Conservation (phyloP, 2,329 filamentous ascomycete genomes). For the Chrysoporthe puriensis region DNA sequence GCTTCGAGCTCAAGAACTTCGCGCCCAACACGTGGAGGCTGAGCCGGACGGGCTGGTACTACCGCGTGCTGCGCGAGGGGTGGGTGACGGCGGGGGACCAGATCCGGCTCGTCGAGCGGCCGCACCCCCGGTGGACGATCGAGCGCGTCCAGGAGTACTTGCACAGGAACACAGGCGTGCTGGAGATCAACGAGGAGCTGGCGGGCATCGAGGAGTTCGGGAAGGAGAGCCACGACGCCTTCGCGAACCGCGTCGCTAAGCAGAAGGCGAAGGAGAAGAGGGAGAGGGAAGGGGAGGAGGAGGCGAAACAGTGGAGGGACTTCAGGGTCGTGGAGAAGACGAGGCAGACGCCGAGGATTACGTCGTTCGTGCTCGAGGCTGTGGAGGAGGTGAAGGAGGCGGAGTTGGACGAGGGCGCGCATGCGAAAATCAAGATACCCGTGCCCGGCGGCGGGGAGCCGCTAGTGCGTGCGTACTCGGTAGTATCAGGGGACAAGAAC, state of each 20-base stretch:
- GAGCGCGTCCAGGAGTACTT: slow-evolving; percentile 66
- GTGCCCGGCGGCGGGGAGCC: slow-evolving; percentile 46
- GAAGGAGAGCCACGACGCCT: slow-evolving; percentile 51
- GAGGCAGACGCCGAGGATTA: slow-evolving; percentile 53
- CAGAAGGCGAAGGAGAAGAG: slow-evolving; percentile 35
- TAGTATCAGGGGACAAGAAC: slow-evolving; percentile 54
- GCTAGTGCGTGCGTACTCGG: slow-evolving; percentile 62
- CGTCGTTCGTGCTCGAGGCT: slow-evolving; percentile 57
- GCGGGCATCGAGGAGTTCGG: slow-evolving; percentile 55
- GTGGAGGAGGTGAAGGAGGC: slow-evolving; percentile 40
- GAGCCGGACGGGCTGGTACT: slow-evolving; percentile 68
- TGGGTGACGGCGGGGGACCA: slow-evolving; percentile 58
- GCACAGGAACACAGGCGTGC: slow-evolving; percentile 56
- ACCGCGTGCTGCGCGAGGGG: slow-evolving; percentile 62
- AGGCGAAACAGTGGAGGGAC: slow-evolving; percentile 45
- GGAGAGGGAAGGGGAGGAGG: slow-evolving; percentile 29
- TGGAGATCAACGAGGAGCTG: slow-evolving; percentile 56
- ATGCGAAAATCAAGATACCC: slow-evolving; percentile 58
- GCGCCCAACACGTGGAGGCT: slow-evolving; percentile 59
- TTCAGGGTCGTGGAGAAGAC: slow-evolving; percentile 55
- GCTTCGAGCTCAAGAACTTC: slow-evolving; percentile 66
- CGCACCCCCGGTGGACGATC: slow-evolving; percentile 64
- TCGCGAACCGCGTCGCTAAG: slow-evolving; percentile 56
- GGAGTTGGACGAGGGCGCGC: slow-evolving; percentile 48
- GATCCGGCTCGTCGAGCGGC: slow-evolving; percentile 58